phyloP scores from a whole-genome alignment of 2,329 filamentous ascomycete species.

The Zymoseptoria pseudotritici region DNA sequence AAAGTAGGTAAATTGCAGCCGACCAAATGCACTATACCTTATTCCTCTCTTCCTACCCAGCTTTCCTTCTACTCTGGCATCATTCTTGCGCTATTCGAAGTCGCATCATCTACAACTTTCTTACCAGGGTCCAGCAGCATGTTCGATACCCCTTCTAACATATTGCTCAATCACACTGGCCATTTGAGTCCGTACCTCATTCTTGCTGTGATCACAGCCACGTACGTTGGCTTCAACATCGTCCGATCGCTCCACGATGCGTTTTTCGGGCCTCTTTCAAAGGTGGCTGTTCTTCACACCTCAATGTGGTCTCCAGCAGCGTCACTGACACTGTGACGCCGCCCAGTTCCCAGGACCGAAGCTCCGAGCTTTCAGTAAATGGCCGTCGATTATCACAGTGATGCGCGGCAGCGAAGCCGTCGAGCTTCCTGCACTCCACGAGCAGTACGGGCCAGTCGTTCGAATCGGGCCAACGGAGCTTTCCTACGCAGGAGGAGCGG shows the following conservation, averaged over 20 bases:
- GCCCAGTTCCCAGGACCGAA: conserved; percentile 38
- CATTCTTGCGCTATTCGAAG: neutral
- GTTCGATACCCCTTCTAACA: neutral
- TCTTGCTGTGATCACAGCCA: neutral
- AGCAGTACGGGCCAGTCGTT: conserved; percentile 33
- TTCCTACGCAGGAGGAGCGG: conserved; percentile 24
- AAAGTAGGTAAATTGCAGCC: neutral
- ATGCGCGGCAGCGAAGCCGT: conserved; percentile 13
- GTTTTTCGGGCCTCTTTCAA: conserved; percentile 36
- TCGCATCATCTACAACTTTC: neutral
- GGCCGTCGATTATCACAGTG: conserved; percentile 14
- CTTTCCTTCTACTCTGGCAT: neutral
- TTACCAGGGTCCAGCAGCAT: neutral
- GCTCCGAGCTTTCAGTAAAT: conserved; percentile 14
- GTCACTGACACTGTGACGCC: neutral
- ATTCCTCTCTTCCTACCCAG: neutral
- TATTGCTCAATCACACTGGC: neutral
- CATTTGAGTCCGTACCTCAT: neutral
- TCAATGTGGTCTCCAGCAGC: neutral
- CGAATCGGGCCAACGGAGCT: conserved; percentile 35
- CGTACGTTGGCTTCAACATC: neutral
- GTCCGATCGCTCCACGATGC: conserved; percentile 29
- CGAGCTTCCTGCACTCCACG: conserved; percentile 23
- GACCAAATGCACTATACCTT: too few species aligned
- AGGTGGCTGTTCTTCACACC: neutral